These are phyloP conservation scores for Starmerella stigmatis DNA, from an alignment of 805 yeast genomes.

Conservation along the genomic window DNA sequence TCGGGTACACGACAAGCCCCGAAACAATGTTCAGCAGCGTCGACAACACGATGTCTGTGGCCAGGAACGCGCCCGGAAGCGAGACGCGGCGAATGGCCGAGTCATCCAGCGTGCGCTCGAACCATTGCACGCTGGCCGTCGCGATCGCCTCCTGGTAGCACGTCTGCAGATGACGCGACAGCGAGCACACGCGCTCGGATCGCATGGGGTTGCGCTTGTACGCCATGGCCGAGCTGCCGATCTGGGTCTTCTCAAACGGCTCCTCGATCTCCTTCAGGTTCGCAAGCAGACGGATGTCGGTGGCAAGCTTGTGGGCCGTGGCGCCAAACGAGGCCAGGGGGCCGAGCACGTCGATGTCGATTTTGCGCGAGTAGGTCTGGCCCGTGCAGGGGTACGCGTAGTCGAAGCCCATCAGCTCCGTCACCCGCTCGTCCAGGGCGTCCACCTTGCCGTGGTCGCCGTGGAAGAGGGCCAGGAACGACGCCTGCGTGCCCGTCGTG, in stretches of 20 bases:
- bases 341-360: constrained; percentile 85
- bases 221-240: constrained; percentile 98
- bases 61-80: constrained; percentile 89
- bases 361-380: constrained; percentile 97
- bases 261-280: constrained; percentile 96
- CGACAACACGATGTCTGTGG: constrained; percentile 84
- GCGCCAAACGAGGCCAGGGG: constrained; percentile 95
- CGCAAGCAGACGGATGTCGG: constrained; percentile 90
- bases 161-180: constrained; percentile 89
- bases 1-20: constrained; percentile 95
- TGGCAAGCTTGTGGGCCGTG: constrained; percentile 93
- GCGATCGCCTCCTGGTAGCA: constrained; percentile 86
- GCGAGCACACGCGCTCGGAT: constrained; percentile 97
- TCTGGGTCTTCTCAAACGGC: constrained; percentile 97
- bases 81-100: constrained; percentile 96
- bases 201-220: constrained; percentile 99
- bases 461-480: constrained; percentile 87
- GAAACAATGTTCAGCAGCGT: constrained; percentile 86
- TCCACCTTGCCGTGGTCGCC: constrained; percentile 97
- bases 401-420: constrained; percentile 84
- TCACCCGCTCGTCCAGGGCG: constrained; percentile 79
- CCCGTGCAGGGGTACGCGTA: constrained; percentile 97
- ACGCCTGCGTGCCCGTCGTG: constrained; percentile 97
- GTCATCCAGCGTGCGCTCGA: constrained; percentile 96
- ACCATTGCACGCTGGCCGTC: constrained; percentile 98